Evolutionary conservation across 2,329 filamentous ascomycete species (phyloP), one percentile per base, ranked within the genome.

Genomic region (Aspergillus piperis): DNA sequence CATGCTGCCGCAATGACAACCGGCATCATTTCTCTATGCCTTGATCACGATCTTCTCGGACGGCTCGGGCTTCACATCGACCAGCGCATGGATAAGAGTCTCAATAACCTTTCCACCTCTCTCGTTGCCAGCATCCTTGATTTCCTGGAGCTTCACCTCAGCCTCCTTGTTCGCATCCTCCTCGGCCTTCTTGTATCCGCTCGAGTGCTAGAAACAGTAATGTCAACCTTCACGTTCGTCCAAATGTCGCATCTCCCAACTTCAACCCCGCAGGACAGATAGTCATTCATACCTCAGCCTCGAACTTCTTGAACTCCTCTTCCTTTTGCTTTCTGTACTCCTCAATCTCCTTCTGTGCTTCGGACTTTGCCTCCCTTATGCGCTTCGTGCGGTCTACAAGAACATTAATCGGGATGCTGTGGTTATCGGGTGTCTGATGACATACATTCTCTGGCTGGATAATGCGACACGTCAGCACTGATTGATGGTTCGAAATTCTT

Each of bases 291-390:
- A 89, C 87, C 85, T 91, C 85, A 65, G 91, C 85, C 83, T 98
- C 92, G 72, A 96, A 98, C 75, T 90, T 89, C 84, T 95, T 94
- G 83, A 92, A 98, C 79, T 98, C 94, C 38, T 90, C 86, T 73
- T 99, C 95, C 83, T 97, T 99, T 71, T 89, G 81, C 72, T 88
- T 86, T 76, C 88, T 88, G 83, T 99, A 98, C 59, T 92, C 90
- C 68, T 96, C 91, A 73, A 99, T 96, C 78, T 99, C 94, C 81
- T 96, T 96, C 82, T 97, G 96, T 64, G 95, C 95, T 80, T 99
- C 95, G 74, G 91, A 88, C 75, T 94, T 91, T 65, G 95, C 95
- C 82, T 98, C 95, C 81, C 92, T 96, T 80, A 99, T 92, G 75
- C 92, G 89, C 84, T 97, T 97, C 64, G 95, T 97, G 75, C 95